Evolutionary conservation across 2,329 filamentous ascomycete species (phyloP), one percentile per base, ranked within the genome.

Genomic region (Pseudogymnoascus sp.): DNA sequence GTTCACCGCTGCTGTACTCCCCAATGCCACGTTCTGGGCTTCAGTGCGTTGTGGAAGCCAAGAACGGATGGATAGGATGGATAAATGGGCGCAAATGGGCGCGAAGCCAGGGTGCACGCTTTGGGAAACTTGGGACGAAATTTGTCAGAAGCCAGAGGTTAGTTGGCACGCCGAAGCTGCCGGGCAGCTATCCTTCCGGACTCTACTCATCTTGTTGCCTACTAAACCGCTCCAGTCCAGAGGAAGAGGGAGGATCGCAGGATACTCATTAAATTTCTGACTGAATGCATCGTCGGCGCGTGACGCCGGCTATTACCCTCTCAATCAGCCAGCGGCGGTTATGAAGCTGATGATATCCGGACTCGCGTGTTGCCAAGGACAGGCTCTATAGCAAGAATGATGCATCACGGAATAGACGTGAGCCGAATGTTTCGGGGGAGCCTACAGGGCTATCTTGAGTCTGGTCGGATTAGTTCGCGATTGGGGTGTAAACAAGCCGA

Each of bases 61-160:
- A 54, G 47, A 54, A 54, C n/a, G 39, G 14, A 39, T 16, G 39
- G 29, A 31, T 31, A 14, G 40, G 47, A 31, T 31, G 26, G n/a
- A 31, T 54, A 16, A 54, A 54, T 54, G 47, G 47, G 12, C 47
- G 26, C 47, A 54, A 54, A 54, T 54, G 26, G 47, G 47, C 47
- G 47, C 47, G 47, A 31, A 54, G 47, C 26, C 14, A 5, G 26
- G 26, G 47, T 54, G 26, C 47, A 31, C n/a, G 21, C 12, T 31
- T 31, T 54, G 26, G 47, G 47, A 54, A 54, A 54, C 47, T 54
- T 54, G 47, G 47, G 47, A 54, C 47, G 47, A 54, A 54, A 54
- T n/a, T 54, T 31, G 47, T 54, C 47, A 54, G 47, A 54, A 54
- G 47, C 26, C 47, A 31, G 3, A 31, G 47, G 47, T 3, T 54